Base-by-base conservation (phyloP, 495 filamentous ascomycete genomes). In the Talaromyces ruber region DNA sequence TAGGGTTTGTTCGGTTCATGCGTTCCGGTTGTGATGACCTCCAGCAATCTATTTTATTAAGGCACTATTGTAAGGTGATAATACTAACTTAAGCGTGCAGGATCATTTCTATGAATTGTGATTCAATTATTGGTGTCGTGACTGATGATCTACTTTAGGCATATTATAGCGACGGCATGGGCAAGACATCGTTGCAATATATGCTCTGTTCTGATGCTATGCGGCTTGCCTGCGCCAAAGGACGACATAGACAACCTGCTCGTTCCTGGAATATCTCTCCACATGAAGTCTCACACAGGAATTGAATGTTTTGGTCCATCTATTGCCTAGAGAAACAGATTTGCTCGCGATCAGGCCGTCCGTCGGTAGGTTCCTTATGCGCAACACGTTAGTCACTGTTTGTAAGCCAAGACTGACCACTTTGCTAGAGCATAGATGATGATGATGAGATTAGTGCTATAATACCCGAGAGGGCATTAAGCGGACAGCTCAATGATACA, bases 251-350 rank as follows among this genome's bases (percentile, higher is more conserved):
- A 55, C 52, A 55, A 55, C 52, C 52, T 55, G 52, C 52, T 29
- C 52, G 52, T 55, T 26, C 24, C 7, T 55, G 52, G 52, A 55
- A 55, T 55, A 55, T 55, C 28, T 55, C 52, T 21, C 24, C 14
- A 5, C 18, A 55, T 29, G 52, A 55, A 6, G 24, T 29, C n/a
- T 55, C 52, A 8, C 18, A 26, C 22, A 55, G 52, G 24, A 55
- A 55, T 22, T 55, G 52, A 22, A 55, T 55, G 52, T 55, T 55
- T 14, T 55, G 52, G 52, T 55, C 52, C 4, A 55, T 55, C 24
- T 55, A 55, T 55, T 55, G 52, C 52, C 24, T 55, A 26, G 52
- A 55, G 52, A 55, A 55, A 55, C 52, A 55, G 4, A 55, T 55
- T 22, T 55, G 52, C 52, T 55, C 52, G n/a, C 52, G 52, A 16